A percentile compares a stretch with the other conserved stretches of the same genome.
These are phyloP conservation scores for Cladosporium sp. DNA, from an alignment of 2,329 filamentous ascomycete species.

Conservation along the genomic window DNA sequence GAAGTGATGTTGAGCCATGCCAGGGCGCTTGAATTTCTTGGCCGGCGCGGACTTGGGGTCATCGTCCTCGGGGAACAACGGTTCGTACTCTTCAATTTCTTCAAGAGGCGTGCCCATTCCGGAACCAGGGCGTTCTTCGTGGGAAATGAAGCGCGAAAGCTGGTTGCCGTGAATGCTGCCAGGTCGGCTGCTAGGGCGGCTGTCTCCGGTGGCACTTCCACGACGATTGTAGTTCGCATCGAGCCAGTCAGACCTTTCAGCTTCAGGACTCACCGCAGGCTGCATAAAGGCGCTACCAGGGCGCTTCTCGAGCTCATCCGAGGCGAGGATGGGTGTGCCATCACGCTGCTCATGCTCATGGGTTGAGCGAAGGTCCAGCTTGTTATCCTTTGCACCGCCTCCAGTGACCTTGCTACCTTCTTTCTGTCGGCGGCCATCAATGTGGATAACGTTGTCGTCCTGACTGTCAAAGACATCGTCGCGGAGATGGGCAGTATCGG, in stretches of 20 bases:
- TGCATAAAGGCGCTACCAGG: constrained; percentile 64
- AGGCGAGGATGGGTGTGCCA: constrained; percentile 76
- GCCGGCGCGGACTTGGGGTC: constrained; percentile 47
- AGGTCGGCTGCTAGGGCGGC: constrained; percentile 60
- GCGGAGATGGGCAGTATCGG: constrained; percentile 29
- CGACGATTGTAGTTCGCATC: constrained; percentile 43
- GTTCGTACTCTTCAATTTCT: constrained; percentile 91
- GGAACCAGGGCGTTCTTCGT: constrained; percentile 43
- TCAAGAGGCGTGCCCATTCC: constrained; percentile 66
- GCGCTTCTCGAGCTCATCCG: constrained; percentile 79
- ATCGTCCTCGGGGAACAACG: constrained; percentile 73
- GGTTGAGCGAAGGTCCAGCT: constrained; percentile 45
- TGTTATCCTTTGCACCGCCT: constrained; percentile 50
- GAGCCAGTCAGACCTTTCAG: constrained; percentile 57
- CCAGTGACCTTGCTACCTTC: constrained; percentile 42
- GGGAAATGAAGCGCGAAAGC: constrained; percentile 52
- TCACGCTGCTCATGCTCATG: constrained; percentile 52
- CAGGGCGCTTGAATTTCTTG: constrained; percentile 52
- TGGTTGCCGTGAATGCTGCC: constrained; percentile 54
- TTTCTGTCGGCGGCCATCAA: constrained; percentile 59
- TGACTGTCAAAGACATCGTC: constrained; percentile 43
- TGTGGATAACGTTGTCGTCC: constrained; percentile 66
- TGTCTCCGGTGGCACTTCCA: constrained; percentile 54
- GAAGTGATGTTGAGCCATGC: constrained; percentile 60
- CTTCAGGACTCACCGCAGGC: constrained; percentile 74